These are phyloP conservation scores for Neurospora sp. DNA, from an alignment of 495 filamentous ascomycete genomes.

Conservation along the genomic window DNA sequence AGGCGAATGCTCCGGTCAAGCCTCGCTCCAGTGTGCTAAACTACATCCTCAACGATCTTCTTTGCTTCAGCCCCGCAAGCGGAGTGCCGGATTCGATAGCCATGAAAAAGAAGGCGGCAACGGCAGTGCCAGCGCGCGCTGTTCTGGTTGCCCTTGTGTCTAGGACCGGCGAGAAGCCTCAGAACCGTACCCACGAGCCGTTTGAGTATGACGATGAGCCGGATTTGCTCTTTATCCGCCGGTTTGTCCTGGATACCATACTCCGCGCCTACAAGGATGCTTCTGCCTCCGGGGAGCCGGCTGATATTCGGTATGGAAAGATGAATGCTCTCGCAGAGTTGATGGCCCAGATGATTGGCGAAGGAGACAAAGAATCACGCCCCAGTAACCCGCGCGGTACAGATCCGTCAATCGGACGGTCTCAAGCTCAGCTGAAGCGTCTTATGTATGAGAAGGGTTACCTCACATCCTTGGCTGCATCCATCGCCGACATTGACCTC, in stretches of 20 bases:
- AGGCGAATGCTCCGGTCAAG: constrained; percentile 79
- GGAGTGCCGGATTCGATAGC: constrained; percentile 57
- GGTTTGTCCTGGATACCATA: constrained; percentile 89
- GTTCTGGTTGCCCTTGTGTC: constrained; percentile 79
- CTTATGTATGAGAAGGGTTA: constrained; percentile 99
- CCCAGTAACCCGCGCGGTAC: constrained; percentile 30
- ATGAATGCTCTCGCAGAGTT: constrained; percentile 80
- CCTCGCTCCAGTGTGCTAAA: constrained; percentile 87
- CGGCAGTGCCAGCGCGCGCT: constrained; percentile 73
- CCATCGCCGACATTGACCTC: constrained; percentile 90
- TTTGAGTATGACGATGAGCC: constrained; percentile 71
- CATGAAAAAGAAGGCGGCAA: constrained; percentile 74
- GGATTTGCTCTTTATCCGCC: constrained; percentile 83
- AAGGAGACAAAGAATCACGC: constrained; percentile 49
- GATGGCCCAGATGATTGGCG: constrained; percentile 84
- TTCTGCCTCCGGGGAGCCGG: constrained; percentile 60
- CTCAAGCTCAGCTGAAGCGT: constrained; percentile 70
- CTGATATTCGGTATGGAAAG: constrained; percentile 80
- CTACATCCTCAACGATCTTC: constrained; percentile 79
- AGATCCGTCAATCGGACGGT: constrained; percentile 24
- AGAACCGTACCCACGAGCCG: constrained; percentile 33
- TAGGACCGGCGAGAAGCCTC: constrained; percentile 69
- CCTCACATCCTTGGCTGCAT: constrained; percentile 75
- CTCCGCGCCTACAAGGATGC: constrained; percentile 89
- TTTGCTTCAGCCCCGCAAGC: constrained; percentile 67